Percentiles rank a stretch among this genome's conserved stretches.
Conservation (phyloP, 2,329 filamentous ascomycete species). For the Fusarium mangiferae region DNA sequence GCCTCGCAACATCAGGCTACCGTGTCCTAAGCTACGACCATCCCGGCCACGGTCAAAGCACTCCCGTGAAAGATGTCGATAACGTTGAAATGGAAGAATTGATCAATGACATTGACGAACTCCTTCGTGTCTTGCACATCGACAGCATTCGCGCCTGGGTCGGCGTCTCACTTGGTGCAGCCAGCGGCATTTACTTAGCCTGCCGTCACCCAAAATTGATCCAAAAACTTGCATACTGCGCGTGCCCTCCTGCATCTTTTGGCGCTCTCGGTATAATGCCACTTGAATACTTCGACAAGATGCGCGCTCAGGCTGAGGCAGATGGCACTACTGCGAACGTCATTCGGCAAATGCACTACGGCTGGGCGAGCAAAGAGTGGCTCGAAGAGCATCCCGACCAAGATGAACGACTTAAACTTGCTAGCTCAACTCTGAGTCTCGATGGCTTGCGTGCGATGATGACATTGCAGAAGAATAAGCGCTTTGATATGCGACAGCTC, state of each 20-base stretch:
- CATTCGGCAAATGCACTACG: constrained; percentile 7
- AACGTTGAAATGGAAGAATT: neutral
- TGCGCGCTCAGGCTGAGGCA: neutral
- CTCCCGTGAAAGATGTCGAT: neutral
- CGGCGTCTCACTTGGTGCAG: constrained; percentile 5
- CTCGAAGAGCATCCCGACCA: neutral
- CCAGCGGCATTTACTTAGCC: neutral
- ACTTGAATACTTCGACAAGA: neutral
- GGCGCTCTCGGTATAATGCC: neutral
- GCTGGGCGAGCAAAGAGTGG: constrained; percentile 15
- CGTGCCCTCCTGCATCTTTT: neutral
- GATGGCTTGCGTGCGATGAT: neutral
- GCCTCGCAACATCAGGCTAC: neutral
- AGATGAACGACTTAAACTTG: neutral
- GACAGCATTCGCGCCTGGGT: neutral
- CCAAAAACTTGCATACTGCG: neutral
- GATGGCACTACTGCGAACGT: neutral
- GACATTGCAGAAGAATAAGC: neutral
- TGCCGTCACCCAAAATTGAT: neutral
- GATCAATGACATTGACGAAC: neutral
- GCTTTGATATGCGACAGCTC: constrained; percentile 4
- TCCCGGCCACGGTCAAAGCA: neutral
- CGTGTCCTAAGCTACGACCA: constrained; percentile 7
- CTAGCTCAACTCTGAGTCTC: neutral
- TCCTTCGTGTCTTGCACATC: neutral